Percentiles rank a stretch among this genome's conserved stretches.
These are phyloP conservation scores for Lepidium campestre DNA, from an alignment of 441 rosid species.

Conservation along the genomic window DNA sequence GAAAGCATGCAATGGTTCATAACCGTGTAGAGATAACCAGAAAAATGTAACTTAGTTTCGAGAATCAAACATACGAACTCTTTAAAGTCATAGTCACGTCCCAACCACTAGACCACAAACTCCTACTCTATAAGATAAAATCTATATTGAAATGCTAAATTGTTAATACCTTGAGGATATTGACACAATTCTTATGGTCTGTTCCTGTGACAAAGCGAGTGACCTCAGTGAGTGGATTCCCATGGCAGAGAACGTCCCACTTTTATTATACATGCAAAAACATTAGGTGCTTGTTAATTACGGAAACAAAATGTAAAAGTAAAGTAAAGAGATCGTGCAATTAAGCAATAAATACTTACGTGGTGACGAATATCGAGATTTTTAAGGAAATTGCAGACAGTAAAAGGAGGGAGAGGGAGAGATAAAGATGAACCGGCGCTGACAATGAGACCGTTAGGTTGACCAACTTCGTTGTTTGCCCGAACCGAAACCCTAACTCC, in stretches of 20 bases:
- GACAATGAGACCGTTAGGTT: slow-evolving; percentile 42
- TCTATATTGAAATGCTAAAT: no score
- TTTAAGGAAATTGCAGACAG: slow-evolving; percentile 36
- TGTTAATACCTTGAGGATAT: slow-evolving; percentile 52
- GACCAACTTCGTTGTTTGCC: slow-evolving; percentile 30
- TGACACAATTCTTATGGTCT: slow-evolving; percentile 38
- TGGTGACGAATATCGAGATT: slow-evolving; percentile 35
- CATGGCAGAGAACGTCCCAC: slow-evolving; percentile 73
- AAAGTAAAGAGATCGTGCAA: no score
- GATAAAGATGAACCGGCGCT: slow-evolving; percentile 59
- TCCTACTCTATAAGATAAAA: no score
- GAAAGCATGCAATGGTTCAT: no score
- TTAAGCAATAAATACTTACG: no score
- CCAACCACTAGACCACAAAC: no score
- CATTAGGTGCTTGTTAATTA: not conserved
- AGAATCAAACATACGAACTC: no score
- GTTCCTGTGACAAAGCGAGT: slow-evolving; percentile 38
- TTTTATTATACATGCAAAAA: slow-evolving; percentile 15
- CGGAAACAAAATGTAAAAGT: not conserved
- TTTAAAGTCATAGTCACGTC: no score
- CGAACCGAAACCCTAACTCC: slow-evolving; percentile 56
- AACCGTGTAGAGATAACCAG: no score
- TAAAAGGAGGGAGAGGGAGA: slow-evolving; percentile 40
- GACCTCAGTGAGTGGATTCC: slow-evolving; percentile 36
- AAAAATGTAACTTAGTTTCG: no score